Evolutionary conservation across 2,329 filamentous ascomycete genomes (phyloP).

Genomic region (Metarhizium anisopliae): DNA sequence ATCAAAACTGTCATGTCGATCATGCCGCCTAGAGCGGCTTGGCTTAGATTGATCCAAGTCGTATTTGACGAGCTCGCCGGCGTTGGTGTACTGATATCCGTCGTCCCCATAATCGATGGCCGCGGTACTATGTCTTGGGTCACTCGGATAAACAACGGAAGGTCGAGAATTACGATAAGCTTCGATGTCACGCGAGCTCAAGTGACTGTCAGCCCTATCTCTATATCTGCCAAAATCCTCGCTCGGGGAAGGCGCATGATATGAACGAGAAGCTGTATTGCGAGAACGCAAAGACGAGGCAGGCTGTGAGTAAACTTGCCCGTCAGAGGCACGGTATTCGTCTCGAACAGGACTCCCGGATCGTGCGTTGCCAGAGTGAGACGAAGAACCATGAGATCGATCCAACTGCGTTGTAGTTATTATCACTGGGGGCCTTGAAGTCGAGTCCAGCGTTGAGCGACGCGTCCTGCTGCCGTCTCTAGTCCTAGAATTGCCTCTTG

Average conservation of each 20-base stretch:
- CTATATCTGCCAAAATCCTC: conserved; percentile 42
- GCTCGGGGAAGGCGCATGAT: conserved; percentile 39
- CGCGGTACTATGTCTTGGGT: conserved; percentile 32
- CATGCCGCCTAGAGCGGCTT: conserved; percentile 19
- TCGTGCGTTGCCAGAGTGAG: conserved; percentile 27
- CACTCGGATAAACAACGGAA: conserved; percentile 34
- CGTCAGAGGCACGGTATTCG: conserved; percentile 42
- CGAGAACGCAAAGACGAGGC: conserved; percentile 46
- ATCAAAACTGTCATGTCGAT: conserved; percentile 46
- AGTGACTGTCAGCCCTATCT: conserved; percentile 38
- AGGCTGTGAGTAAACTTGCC: conserved; percentile 46
- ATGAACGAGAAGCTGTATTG: conserved; percentile 33
- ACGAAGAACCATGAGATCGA: conserved; percentile 28
- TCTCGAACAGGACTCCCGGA: conserved; percentile 41
- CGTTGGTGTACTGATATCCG: conserved; percentile 56
- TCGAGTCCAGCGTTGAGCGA: conserved; percentile 43
- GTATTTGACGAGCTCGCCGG: conserved; percentile 51
- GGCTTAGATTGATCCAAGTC: conserved; percentile 46
- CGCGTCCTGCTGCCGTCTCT: conserved; percentile 40
- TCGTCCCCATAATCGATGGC: conserved; percentile 47
- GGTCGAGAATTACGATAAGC: conserved; percentile 38
- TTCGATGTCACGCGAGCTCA: conserved; percentile 31
- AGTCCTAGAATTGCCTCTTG: conserved; percentile 36
- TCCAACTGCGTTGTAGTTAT: conserved; percentile 44
- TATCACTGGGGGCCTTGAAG: conserved; percentile 43